phyloP scores from a whole-genome alignment of 2,329 filamentous ascomycete species.

The Fusarium citri region DNA sequence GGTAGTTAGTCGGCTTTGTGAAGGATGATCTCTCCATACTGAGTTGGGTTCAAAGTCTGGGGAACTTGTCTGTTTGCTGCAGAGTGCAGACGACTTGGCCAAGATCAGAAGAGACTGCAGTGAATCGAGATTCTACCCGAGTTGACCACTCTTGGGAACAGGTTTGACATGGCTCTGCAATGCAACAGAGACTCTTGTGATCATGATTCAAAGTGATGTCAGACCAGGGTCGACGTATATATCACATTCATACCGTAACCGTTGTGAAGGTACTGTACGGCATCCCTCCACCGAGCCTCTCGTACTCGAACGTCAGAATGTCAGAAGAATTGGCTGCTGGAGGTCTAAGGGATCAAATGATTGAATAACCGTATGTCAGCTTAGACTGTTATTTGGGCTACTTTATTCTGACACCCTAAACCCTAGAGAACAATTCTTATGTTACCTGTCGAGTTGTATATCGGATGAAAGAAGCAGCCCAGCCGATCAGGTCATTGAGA shows the following conservation, averaged over 20 bases:
- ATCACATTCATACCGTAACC: background rate
- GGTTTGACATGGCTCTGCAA: background rate
- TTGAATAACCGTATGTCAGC: no score
- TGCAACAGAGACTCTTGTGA: slow-evolving; percentile 12
- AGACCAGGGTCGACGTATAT: slow-evolving; percentile 7
- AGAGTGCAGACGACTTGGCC: slow-evolving; percentile 5
- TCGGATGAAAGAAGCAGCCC: slow-evolving; percentile 11
- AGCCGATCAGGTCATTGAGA: background rate
- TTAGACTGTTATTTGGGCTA: background rate
- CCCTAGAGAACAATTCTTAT: background rate
- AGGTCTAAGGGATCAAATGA: background rate
- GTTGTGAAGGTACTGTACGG: background rate
- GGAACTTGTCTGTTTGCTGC: slow-evolving; percentile 21
- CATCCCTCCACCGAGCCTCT: background rate
- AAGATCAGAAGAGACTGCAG: slow-evolving; percentile 2
- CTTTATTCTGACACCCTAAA: background rate
- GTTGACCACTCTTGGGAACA: background rate
- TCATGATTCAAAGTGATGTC: slow-evolving; percentile 7
- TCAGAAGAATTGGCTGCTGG: background rate
- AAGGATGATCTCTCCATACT: slow-evolving; percentile 30
- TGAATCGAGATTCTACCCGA: slow-evolving; percentile 17
- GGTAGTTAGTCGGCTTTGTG: slow-evolving; percentile 21
- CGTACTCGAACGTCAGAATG: background rate
- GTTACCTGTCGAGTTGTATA: background rate
- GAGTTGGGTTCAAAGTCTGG: slow-evolving; percentile 35